Evolutionary conservation across 208 protist species (phyloP).

Genomic region (Trypanosoma cruzi): DNA sequence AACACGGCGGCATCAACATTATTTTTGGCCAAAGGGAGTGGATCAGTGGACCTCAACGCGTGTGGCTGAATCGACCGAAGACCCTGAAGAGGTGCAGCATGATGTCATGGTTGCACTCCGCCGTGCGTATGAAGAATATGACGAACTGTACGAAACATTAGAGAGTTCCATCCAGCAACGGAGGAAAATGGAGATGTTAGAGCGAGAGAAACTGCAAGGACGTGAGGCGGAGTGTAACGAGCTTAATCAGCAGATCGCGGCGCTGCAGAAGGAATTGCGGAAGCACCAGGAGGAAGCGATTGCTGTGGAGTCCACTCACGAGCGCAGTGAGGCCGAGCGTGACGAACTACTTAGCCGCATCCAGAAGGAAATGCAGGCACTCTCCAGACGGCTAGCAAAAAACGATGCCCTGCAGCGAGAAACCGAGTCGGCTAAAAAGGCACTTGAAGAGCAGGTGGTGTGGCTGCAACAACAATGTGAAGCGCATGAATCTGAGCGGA

Average conservation of each 20-base stretch:
- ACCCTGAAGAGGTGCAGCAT: not conserved
- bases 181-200: not conserved
- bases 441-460: not conserved
- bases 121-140: slow-evolving; percentile 10
- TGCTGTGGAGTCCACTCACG: not conserved
- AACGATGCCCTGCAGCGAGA: slow-evolving; percentile 5
- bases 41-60: too few species aligned
- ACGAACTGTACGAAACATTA: slow-evolving; percentile 4
- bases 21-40: not conserved
- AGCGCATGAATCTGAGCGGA: not conserved
- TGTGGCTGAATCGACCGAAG: too few species aligned
- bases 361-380: not conserved
- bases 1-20: not conserved
- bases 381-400: not conserved
- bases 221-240: not conserved
- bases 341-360: slow-evolving; percentile 7
- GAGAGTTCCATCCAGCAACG: not conserved
- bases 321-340: slow-evolving; percentile 1
- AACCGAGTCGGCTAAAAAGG: slow-evolving; percentile 1
- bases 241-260: not conserved
- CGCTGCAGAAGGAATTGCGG: slow-evolving; percentile 1
- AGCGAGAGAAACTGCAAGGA: slow-evolving; percentile 2
- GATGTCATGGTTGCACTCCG: slow-evolving; percentile 2
- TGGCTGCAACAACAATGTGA: slow-evolving; percentile 1
- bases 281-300: not conserved